phyloP scores from a whole-genome alignment of 257 asterid genomes.

The Verbascum thapsus region DNA sequence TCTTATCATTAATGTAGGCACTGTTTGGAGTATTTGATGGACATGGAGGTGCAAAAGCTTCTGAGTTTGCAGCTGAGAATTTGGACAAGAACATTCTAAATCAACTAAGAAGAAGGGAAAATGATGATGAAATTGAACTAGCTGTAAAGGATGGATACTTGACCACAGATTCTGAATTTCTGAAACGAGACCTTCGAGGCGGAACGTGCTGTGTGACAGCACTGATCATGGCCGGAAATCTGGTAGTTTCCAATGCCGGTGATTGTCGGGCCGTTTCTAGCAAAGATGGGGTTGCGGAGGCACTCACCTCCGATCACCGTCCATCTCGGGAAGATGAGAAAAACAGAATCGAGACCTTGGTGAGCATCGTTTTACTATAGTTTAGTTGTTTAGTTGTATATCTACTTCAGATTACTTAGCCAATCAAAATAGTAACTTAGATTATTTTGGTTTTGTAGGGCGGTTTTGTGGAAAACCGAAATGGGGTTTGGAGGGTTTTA shows the following conservation, averaged over 20 bases:
- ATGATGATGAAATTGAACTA: constrained; percentile 17
- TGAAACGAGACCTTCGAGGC: constrained; percentile 57
- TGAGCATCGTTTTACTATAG: constrained; percentile 34
- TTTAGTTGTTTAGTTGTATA: not conserved
- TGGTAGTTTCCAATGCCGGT: constrained; percentile 81
- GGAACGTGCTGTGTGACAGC: constrained; percentile 90
- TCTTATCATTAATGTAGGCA: constrained; percentile 41
- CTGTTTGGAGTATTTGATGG: constrained; percentile 77
- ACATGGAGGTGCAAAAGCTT: constrained; percentile 81
- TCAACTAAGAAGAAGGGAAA: constrained; percentile 43
- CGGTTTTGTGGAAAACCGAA: constrained; percentile 72
- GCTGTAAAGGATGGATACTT: constrained; percentile 70
- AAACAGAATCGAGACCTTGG: constrained; percentile 63
- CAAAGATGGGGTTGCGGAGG: constrained; percentile 66
- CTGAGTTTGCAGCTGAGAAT: constrained; percentile 66
- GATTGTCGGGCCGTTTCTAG: constrained; percentile 87
- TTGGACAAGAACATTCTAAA: constrained; percentile 53
- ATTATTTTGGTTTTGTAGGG: constrained; percentile 46
- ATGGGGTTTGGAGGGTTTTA: constrained; percentile 76
- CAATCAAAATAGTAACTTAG: too few relatives aligned
- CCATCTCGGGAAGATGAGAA: constrained; percentile 75
- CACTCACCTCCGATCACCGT: constrained; percentile 80
- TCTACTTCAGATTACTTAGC: too few relatives aligned
- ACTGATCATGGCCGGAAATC: constrained; percentile 52
- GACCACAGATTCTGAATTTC: constrained; percentile 69